Conservation (phyloP, 176 grass and related monocot genomes). For the Aechmea fasciata region DNA sequence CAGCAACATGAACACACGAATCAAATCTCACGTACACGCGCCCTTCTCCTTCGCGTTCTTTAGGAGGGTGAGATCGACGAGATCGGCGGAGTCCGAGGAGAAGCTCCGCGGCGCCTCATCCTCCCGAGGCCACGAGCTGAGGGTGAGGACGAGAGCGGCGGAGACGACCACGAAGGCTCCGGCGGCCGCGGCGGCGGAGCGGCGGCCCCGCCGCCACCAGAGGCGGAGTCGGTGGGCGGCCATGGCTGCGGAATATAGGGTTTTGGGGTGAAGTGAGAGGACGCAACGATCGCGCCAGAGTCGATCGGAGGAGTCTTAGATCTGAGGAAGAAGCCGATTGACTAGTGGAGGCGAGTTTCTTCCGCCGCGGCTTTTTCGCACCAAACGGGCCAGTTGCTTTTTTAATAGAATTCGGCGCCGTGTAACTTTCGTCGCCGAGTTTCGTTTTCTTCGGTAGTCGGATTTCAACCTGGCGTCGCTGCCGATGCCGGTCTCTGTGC, state of each 20-base stretch:
- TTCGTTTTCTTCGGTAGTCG: too few species aligned
- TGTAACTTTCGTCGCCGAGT: too few species aligned
- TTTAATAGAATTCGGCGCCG: too few species aligned
- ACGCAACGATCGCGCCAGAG: background rate
- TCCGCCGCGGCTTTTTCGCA: too few species aligned
- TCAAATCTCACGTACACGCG: slow-evolving; percentile 32
- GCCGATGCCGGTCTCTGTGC: too few species aligned
- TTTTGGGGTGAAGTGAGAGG: background rate
- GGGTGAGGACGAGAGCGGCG: slow-evolving; percentile 21
- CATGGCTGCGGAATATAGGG: slow-evolving; percentile 12
- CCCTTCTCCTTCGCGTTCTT: slow-evolving; percentile 50
- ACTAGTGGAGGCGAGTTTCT: too few species aligned
- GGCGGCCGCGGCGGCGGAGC: slow-evolving; percentile 28
- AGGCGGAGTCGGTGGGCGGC: slow-evolving; percentile 37
- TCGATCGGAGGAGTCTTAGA: background rate
- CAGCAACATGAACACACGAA: background rate
- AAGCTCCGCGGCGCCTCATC: slow-evolving; percentile 1
- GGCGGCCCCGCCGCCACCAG: slow-evolving; percentile 44
- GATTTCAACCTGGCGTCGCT: too few species aligned
- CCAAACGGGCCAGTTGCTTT: too few species aligned
- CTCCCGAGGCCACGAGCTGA: background rate
- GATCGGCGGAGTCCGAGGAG: slow-evolving; percentile 19
- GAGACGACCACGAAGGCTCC: slow-evolving; percentile 6
- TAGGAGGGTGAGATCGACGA: slow-evolving; percentile 69
- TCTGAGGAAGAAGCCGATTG: too few species aligned